phyloP scores from a whole-genome alignment of 2,329 filamentous ascomycete species.

The Kalmusia sp. region DNA sequence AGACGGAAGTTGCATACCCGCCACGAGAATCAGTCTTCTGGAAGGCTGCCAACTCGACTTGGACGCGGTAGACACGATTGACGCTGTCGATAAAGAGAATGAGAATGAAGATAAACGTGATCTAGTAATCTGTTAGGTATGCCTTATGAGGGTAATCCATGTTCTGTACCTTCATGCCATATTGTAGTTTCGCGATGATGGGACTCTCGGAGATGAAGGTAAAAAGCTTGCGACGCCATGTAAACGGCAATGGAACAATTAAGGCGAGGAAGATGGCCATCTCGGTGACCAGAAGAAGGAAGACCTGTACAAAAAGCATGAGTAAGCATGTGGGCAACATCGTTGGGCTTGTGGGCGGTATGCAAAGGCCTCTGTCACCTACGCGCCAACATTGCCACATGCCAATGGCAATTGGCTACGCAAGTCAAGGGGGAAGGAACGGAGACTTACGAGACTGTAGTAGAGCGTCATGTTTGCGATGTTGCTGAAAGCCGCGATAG shows the following conservation, averaged over 20 bases:
- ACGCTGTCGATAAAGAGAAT: constrained; percentile 98
- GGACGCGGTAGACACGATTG: constrained; percentile 94
- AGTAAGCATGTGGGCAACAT: constrained; percentile 37
- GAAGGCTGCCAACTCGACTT: constrained; percentile 81
- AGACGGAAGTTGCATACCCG: constrained; percentile 52
- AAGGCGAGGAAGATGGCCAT: constrained; percentile 82
- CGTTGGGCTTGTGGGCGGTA: neutral
- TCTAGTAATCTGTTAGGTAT: constrained; percentile 56
- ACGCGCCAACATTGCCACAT: constrained; percentile 11
- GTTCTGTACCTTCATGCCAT: constrained; percentile 80
- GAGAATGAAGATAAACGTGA: constrained; percentile 98
- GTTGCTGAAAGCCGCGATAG: constrained; percentile 26
- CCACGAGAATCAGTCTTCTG: constrained; percentile 65
- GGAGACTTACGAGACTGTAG: constrained; percentile 66
- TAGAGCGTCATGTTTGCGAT: constrained; percentile 70
- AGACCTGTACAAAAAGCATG: constrained; percentile 66
- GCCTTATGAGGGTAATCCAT: neutral
- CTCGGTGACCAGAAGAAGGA: constrained; percentile 81
- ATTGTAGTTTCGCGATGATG: constrained; percentile 88
- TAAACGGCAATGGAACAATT: constrained; percentile 88
- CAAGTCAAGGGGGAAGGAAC: neutral
- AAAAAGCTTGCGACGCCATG: constrained; percentile 83
- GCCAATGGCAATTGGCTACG: neutral
- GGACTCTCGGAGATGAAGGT: constrained; percentile 94
- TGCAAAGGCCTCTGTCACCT: constrained; percentile 13